Base-by-base conservation (phyloP, 2,329 filamentous ascomycete genomes). In the Ophiostoma sp. region DNA sequence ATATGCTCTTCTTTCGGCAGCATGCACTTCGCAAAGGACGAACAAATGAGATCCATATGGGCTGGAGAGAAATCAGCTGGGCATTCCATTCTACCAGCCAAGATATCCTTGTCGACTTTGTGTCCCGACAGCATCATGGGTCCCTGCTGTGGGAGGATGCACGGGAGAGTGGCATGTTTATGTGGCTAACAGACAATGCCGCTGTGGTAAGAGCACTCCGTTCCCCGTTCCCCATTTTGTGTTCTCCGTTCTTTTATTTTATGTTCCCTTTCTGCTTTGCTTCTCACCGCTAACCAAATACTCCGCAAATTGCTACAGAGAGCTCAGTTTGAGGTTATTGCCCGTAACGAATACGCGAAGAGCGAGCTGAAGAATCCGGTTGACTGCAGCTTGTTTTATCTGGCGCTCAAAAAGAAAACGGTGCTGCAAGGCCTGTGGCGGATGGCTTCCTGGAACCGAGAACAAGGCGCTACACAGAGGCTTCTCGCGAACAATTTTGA, bases 371-470 rank as follows among this genome's bases (percentile, higher is more conserved):
- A 94, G 80, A 95, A 97, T 77, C 96, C 96, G 0, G 89, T 97
- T 9, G 92, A 97, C 78, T 98, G 96, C 82, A 93, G 92, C 76
- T 84, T 99, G 9, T 97, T 92, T 82, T 99, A 98, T 80, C 86
- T 99, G 22, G 95, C 97, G 0, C 86, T 99, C 15, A 89, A 88
- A 76, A 98, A 98, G 84, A 99, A 99, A 81, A 87, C 92, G 2
- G 92, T 98, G 0, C 87, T 99, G 0, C 89, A 97, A 76, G 95
- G 94, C 0, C 85, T 99, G 0, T 99, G 96, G 96, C 90, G 97
- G 22, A 98, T 98, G 89, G 95, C 96, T 6, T 90, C 86, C 55
- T 96, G 96, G 91, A 92, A 97, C 78, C 89, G 88, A 73, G 97
- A 99, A 81, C 96, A 98, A 81, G 85, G 82, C 2, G 90, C 92